A percentile compares a stretch with the other conserved stretches of the same genome.
phyloP scores from a whole-genome alignment of 305 asterid genomes.

The Fraxinus sp. region DNA sequence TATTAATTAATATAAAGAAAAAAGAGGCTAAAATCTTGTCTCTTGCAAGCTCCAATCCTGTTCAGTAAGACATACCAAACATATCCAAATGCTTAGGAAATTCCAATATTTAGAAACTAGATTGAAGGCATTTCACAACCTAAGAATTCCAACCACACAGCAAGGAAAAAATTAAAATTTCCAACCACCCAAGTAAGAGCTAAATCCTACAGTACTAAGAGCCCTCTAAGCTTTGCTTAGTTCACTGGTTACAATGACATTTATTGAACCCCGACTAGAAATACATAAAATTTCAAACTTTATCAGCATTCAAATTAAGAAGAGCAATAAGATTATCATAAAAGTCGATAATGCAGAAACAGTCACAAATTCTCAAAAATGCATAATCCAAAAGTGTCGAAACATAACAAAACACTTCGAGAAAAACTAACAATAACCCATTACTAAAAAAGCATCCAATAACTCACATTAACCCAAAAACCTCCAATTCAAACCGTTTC shows the following conservation, averaged over 20 bases:
- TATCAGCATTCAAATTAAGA: background rate
- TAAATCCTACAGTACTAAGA: background rate
- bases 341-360: background rate
- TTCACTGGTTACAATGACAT: background rate
- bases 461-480: background rate
- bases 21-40: background rate
- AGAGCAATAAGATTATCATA: background rate
- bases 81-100: background rate
- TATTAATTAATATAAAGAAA: background rate
- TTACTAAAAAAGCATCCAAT: background rate
- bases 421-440: constrained; percentile 4
- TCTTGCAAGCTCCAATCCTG: background rate
- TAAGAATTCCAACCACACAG: background rate
- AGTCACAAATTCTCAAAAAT: constrained; percentile 13
- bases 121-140: background rate
- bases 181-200: background rate
- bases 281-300: constrained; percentile 2
- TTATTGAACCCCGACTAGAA: background rate
- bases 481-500: background rate
- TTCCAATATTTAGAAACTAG: background rate
- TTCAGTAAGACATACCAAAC: background rate
- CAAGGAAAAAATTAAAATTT: background rate
- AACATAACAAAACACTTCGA: background rate
- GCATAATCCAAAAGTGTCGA: constrained; percentile 19
- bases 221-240: background rate